Percentiles rank a stretch among this genome's conserved stretches.
Conservation (phyloP, 306 rosid genomes). For the Pueraria montana region DNA sequence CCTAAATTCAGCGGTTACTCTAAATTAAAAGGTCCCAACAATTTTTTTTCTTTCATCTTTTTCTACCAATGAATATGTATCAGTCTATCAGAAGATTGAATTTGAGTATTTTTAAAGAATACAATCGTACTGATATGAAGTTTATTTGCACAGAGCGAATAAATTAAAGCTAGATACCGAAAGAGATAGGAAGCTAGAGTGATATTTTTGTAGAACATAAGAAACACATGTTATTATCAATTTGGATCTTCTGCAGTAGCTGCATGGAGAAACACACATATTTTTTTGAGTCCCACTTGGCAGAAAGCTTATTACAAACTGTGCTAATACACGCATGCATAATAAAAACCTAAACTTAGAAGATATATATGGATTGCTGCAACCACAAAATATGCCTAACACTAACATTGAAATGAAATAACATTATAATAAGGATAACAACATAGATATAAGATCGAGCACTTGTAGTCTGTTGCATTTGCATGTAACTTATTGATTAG, state of each 20-base stretch:
- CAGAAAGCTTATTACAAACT: slow-evolving; percentile 30
- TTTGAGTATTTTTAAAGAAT: not conserved
- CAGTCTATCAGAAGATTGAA: not conserved
- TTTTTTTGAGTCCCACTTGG: not conserved
- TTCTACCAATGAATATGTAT: not conserved
- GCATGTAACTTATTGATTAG: slow-evolving; percentile 37
- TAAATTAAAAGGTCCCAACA: not conserved
- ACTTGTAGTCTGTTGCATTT: not conserved
- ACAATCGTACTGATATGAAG: not conserved
- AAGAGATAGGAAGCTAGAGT: not conserved
- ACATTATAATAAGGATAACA: slow-evolving; percentile 16
- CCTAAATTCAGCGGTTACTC: not conserved
- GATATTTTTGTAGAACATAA: not conserved
- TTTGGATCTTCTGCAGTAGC: not conserved
- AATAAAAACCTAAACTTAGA: not conserved
- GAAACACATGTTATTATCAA: not conserved
- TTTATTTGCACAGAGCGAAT: not conserved
- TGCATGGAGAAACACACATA: not conserved
- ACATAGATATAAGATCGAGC: not conserved
- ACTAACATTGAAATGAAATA: slow-evolving; percentile 37
- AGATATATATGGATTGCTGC: not conserved
- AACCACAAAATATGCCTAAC: not conserved
- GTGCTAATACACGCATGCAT: not conserved
- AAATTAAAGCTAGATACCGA: not conserved
- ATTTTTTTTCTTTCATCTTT: not conserved